Evolutionary conservation across 495 filamentous ascomycete species (phyloP), one percentile per base, ranked within the genome.

Genomic region (Penicillium steckii): DNA sequence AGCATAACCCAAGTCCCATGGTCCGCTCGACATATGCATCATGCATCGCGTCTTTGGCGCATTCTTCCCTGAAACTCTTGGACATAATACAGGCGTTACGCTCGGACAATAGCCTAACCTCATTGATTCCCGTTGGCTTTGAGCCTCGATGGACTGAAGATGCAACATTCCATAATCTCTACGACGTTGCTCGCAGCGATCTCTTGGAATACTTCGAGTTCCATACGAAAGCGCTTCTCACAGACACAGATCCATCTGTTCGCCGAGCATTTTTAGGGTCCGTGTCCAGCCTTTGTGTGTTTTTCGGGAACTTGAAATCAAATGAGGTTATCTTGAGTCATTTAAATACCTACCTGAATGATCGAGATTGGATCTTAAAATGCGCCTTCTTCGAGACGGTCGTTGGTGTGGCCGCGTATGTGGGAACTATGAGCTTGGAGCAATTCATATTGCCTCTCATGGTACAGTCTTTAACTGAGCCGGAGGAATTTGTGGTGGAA

Each of bases 331-430:
- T 99, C 30, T 72, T 97, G 4, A 95, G 90, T 30, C 94, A 99
- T 66, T 73, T 99, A 19, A 99, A 97, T 63, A 99, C 95, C 0
- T 99, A 99, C 58, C 77, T 99, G 7, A 99, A 99, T 58, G 95
- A 97, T 60, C 82, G 85, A 47, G 92, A 97, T 62, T 99, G 95
- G 95, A 89, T 90, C 65, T 73, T 99, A 19, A 96, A 96, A 66
- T 96, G 90, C 62, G 91, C 95, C 17, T 97, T 97, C 64, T 96
- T 99, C 56, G 90, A 95, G 55, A 89, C 92, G 0, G 92, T 97
- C 17, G 88, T 97, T 17, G 92, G 92, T 8, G 94, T 99, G 48
- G 89, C 91, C 12, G 83, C 89, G 0, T 97, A 95, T 55, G 77
- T 97, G 32, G 95, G 95, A 5, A 88, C 86, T 43, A 86, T 82